Evolutionary conservation across 768 basidiomycete species (phyloP).

Genomic region (Kockovaella imperatae): DNA sequence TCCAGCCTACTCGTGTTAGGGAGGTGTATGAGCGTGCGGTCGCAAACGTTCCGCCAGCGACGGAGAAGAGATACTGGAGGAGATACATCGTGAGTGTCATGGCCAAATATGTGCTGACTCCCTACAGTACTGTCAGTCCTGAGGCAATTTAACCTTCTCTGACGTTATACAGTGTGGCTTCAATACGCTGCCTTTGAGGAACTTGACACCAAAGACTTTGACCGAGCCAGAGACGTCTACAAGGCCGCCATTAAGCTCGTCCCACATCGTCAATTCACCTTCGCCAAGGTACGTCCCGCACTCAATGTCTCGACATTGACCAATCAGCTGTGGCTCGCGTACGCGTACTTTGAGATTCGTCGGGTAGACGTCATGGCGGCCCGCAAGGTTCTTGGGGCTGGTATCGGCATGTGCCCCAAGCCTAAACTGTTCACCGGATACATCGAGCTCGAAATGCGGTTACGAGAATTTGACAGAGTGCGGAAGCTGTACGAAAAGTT

Average conservation of each 20-base stretch:
- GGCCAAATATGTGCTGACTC: not conserved
- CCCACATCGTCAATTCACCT: slow-evolving; percentile 94
- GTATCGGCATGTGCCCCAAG: slow-evolving; percentile 93
- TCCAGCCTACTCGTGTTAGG: slow-evolving; percentile 57
- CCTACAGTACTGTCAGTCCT: slow-evolving; percentile 20
- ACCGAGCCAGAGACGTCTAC: slow-evolving; percentile 81
- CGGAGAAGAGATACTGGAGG: slow-evolving; percentile 61
- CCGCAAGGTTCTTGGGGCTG: slow-evolving; percentile 77
- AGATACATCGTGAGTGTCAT: slow-evolving; percentile 46
- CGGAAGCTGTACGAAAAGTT: slow-evolving; percentile 88
- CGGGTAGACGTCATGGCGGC: slow-evolving; percentile 72
- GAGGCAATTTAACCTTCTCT: not conserved
- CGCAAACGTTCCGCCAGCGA: slow-evolving; percentile 86
- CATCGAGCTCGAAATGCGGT: slow-evolving; percentile 47
- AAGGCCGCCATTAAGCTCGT: slow-evolving; percentile 79
- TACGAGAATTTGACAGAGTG: slow-evolving; percentile 92
- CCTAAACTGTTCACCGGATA: slow-evolving; percentile 88
- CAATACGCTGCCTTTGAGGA: slow-evolving; percentile 97
- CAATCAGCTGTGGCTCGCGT: slow-evolving; percentile 68
- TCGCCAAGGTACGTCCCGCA: slow-evolving; percentile 61
- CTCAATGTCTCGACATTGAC: not conserved
- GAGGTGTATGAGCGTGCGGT: slow-evolving; percentile 95
- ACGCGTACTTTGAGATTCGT: slow-evolving; percentile 84
- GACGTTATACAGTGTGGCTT: slow-evolving; percentile 57
- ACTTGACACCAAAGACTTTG: slow-evolving; percentile 85